Base-by-base conservation (phyloP, 75 land plant genomes). In the Isoetes taiwanensis region DNA sequence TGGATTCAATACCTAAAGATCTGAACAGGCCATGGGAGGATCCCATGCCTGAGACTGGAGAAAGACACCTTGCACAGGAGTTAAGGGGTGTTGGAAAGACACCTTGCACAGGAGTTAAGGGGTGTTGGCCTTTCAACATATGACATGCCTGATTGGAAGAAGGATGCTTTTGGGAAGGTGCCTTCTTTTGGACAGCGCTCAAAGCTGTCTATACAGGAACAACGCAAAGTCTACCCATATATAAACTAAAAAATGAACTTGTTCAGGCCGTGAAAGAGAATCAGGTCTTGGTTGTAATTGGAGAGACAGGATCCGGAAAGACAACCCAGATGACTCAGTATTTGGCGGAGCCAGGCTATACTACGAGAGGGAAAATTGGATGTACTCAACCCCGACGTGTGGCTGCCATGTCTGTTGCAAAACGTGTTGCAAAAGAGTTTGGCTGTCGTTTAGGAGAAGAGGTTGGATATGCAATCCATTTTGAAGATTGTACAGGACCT, bases 241-340 rank as follows among this genome's bases (percentile, higher is more conserved):
- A 78, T 58, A 87, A 78, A 43, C 64, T 87, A 59, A 87, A 87
- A 71, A 81, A 75, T 34, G 91, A 90, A 43, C 74, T 90, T 11
- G 60, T 90, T 35, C 77, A 79, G 61, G 91, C 91, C 21, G 91
- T 90, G 23, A 79, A 82, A 58, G 96, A 90, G 19, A 85, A 82
- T 43, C 90, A 90, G 59, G 91, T 90, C 4, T 38, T 90, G 21
- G 86, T 90, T 24, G 91, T 90, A 17, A 85, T 90, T 66, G 96
- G 96, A 42, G 93, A 90, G 70, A 90, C 93, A 10, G 96, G 96
- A 4, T 82, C 93, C 11, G 96, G 96, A 4, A 90, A 90, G 57
- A 90, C 96, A 2, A 90, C 96, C 4, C 96, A 90, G 58, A 73
- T 90, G 34, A 82, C 96, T 1, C 96, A 90, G 68, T 90, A 80